Evolutionary conservation across 129 eudicot genomes (phyloP), one percentile per base, ranked within the genome.

Genomic region (Flaveria sonorensis): DNA sequence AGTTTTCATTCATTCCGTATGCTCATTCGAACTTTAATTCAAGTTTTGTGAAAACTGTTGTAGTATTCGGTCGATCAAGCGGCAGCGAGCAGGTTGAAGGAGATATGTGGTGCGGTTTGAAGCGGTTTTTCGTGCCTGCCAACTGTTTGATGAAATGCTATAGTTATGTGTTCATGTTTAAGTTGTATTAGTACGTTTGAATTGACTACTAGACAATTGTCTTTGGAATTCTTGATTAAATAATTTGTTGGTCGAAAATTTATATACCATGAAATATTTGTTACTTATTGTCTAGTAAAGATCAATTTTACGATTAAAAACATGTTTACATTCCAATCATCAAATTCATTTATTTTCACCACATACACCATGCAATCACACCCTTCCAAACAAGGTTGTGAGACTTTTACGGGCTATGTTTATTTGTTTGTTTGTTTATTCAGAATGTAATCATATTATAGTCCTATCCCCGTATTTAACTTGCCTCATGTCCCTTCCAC

Each of bases 21-120:
- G 36, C 40, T 30, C 71, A 32, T 59, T 21, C 15, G 15, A 59
- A n/a, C 66, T 14, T 69, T 4, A 19, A 6, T 30, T 74, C 18
- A 6, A 8, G 4, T 11, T 9, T 11, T 52, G 11, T 59, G 19
- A 30, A 14, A 57, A 51, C 28, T 72, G 80, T 18, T 78, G 69
- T 78, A 93, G 96, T 93, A 93, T 81, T 82, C 89, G 20, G 91
- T 93, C 18, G 87, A 88, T 73, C 89, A 93, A 87, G 83, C 83
- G 21, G 96, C 84, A 13, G 98, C 96, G 61, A 77, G 78, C 20
- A 93, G 83, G 89, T 85, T 90, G 71, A 93, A 87, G 85, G 85
- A 69, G 21, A 76, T 89, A 15, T 90, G 98, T 68, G 46, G 69
- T 36, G 80, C 68, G 26, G 82, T 62, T 87, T 62, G 76, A 83